A percentile compares a stretch with the other conserved stretches of the same genome.
Conservation (phyloP, 768 basidiomycete species). For the Cantharellus anzutake region DNA sequence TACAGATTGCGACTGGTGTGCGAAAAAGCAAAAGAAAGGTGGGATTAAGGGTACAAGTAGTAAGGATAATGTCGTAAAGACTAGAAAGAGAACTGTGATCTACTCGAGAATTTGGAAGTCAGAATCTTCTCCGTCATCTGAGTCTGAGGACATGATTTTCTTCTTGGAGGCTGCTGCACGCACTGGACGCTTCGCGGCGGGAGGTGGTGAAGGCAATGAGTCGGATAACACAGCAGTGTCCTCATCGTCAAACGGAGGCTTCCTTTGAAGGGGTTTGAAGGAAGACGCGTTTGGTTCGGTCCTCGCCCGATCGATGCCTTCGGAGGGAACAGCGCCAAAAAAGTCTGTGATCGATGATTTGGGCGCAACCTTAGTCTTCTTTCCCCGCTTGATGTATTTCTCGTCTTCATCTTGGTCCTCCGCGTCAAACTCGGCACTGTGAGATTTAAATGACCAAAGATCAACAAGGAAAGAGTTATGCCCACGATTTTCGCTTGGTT, state of each 20-base stretch:
- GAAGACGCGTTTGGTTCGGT: conserved; percentile 11
- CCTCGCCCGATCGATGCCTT: conserved; percentile 10
- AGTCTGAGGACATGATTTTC: background rate
- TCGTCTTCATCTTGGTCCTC: conserved; percentile 21
- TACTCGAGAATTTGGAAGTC: too few species aligned
- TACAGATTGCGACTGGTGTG: too few species aligned
- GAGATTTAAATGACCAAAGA: conserved; percentile 12
- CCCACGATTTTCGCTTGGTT: conserved; percentile 37
- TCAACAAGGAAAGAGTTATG: background rate
- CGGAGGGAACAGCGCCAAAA: conserved; percentile 20
- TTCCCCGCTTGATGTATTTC: conserved; percentile 38
- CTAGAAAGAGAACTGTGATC: too few species aligned
- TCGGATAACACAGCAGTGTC: conserved; percentile 12
- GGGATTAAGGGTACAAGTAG: too few species aligned
- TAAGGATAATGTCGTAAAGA: too few species aligned
- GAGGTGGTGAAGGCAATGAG: conserved; percentile 2
- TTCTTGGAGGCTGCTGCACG: conserved; percentile 5
- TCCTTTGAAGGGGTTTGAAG: conserved; percentile 10
- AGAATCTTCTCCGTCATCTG: too few species aligned
- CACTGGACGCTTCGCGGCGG: conserved; percentile 4
- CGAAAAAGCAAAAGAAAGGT: too few species aligned
- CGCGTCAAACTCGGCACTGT: conserved; percentile 21
- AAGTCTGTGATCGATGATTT: conserved; percentile 37
- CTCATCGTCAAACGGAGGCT: conserved; percentile 21
- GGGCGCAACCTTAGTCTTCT: conserved; percentile 10